Percentiles rank a stretch among this genome's conserved stretches.
These are phyloP conservation scores for Hymenoscyphus occultus DNA, from an alignment of 2,329 filamentous ascomycete species.

Conservation along the genomic window DNA sequence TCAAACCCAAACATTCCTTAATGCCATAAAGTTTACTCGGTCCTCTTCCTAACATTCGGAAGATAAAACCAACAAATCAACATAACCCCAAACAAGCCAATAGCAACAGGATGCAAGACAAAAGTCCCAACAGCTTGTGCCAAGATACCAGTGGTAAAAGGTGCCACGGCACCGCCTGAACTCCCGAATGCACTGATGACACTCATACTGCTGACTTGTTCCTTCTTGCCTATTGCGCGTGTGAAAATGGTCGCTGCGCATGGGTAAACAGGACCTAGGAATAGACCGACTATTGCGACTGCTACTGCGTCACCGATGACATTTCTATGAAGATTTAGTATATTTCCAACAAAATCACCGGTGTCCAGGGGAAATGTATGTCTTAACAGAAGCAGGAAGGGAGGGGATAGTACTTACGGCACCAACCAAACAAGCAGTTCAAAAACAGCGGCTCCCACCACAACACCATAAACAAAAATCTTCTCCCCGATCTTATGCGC, in stretches of 20 bases:
- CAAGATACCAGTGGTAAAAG: conserved; percentile 48
- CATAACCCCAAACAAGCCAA: conserved; percentile 65
- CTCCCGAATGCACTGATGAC: conserved; percentile 69
- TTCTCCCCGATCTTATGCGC: conserved; percentile 70
- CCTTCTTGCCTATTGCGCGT: conserved; percentile 53
- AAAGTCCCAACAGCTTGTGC: conserved; percentile 46
- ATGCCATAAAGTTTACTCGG: conserved; percentile 44
- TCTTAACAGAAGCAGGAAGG: background rate
- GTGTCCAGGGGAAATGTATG: background rate
- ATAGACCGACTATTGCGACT: conserved; percentile 66
- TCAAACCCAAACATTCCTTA: background rate
- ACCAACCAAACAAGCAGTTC: conserved; percentile 77
- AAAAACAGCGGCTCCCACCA: conserved; percentile 60
- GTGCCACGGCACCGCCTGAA: conserved; percentile 64
- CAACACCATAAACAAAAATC: conserved; percentile 61
- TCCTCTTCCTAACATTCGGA: conserved; percentile 56
- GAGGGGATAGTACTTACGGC: conserved; percentile 39
- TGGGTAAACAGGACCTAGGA: conserved; percentile 78
- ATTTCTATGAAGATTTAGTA: conserved; percentile 41
- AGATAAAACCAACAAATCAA: conserved; percentile 60
- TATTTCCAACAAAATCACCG: background rate
- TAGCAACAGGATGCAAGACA: conserved; percentile 55
- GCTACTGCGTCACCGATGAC: conserved; percentile 67
- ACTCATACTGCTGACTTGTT: conserved; percentile 62
- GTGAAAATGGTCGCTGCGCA: conserved; percentile 66